Conservation (phyloP, 2,329 filamentous ascomycete species). For the Pseudogymnoascus sp. region DNA sequence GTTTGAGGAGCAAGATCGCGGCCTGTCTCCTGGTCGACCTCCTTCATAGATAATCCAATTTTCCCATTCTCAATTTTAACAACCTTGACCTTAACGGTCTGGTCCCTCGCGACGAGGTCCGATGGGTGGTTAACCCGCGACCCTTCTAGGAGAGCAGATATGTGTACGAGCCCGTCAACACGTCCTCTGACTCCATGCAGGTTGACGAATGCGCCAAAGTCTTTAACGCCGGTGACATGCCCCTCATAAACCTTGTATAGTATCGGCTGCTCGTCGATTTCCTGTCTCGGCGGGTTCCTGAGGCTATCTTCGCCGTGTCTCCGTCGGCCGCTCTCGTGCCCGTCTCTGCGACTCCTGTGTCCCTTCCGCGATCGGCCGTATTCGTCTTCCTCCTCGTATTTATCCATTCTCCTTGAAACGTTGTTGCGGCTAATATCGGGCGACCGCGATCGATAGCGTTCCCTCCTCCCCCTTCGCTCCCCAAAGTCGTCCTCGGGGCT, state of each 20-base stretch:
- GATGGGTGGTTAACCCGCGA: conserved; percentile 86
- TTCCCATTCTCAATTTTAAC: conserved; percentile 74
- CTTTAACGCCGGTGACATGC: conserved; percentile 83
- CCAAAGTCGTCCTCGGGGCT: conserved; percentile 38
- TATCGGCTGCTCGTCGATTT: conserved; percentile 74
- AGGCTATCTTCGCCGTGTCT: conserved; percentile 49
- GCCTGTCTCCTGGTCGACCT: conserved; percentile 85
- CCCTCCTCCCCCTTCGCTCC: conserved; percentile 30
- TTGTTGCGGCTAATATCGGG: conserved; percentile 32
- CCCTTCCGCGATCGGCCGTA: conserved; percentile 44
- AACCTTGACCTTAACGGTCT: conserved; percentile 88
- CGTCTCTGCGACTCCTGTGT: conserved; percentile 28
- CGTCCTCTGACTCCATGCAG: conserved; percentile 80
- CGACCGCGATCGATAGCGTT: conserved; percentile 45
- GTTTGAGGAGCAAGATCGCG: conserved; percentile 73
- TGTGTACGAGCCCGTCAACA: conserved; percentile 87
- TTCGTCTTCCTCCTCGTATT: conserved; percentile 52
- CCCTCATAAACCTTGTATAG: conserved; percentile 86
- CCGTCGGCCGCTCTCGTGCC: conserved; percentile 34
- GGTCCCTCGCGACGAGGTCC: conserved; percentile 72
- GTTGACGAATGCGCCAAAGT: conserved; percentile 94
- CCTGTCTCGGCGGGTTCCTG: conserved; percentile 57
- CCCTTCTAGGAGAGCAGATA: conserved; percentile 79
- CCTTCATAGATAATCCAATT: conserved; percentile 92
- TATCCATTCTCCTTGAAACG: conserved; percentile 35